Percentiles rank a stretch among this genome's conserved stretches.
Conservation (phyloP, 2,329 filamentous ascomycete genomes). For the Chaetomiaceae sp. region DNA sequence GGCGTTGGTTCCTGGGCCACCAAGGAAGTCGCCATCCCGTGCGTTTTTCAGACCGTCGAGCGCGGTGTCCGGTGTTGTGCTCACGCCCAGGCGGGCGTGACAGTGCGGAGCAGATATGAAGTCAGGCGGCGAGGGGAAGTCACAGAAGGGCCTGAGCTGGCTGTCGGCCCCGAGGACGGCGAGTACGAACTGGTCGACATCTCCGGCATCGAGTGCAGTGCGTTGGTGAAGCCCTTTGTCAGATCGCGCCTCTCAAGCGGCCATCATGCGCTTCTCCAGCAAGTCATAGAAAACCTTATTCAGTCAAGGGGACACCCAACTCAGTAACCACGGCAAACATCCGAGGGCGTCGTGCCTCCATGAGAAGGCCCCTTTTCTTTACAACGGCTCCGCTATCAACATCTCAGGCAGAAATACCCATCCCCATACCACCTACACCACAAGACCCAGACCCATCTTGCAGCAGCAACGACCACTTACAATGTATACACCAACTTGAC, state of each 20-base stretch:
- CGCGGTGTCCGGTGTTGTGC: conserved; percentile 41
- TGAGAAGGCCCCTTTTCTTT: too few species aligned
- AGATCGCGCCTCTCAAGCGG: conserved; percentile 28
- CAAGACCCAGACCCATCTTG: too few species aligned
- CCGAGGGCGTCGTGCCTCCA: too few species aligned
- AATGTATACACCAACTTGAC: conserved; percentile 36
- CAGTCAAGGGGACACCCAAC: not conserved
- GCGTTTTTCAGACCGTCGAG: conserved; percentile 40
- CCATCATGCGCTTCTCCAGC: conserved; percentile 32
- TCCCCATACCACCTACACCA: too few species aligned
- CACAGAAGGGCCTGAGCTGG: conserved; percentile 9
- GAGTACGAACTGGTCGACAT: conserved; percentile 35
- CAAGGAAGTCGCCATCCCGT: conserved; percentile 39
- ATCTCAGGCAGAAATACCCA: conserved; percentile 1
- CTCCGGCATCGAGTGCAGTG: conserved; percentile 31
- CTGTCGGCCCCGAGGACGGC: conserved; percentile 11
- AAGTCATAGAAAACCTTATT: conserved; percentile 26
- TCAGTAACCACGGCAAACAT: too few species aligned
- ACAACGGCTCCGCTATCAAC: too few species aligned
- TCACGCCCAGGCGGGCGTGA: conserved; percentile 39
- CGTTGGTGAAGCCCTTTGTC: conserved; percentile 34
- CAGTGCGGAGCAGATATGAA: conserved; percentile 38
- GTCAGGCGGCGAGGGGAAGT: conserved; percentile 27
- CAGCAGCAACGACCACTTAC: not conserved
- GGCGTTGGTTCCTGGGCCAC: conserved; percentile 31